Evolutionary conservation across 2,329 filamentous ascomycete species (phyloP).

Genomic region (Claviceps maximensis): DNA sequence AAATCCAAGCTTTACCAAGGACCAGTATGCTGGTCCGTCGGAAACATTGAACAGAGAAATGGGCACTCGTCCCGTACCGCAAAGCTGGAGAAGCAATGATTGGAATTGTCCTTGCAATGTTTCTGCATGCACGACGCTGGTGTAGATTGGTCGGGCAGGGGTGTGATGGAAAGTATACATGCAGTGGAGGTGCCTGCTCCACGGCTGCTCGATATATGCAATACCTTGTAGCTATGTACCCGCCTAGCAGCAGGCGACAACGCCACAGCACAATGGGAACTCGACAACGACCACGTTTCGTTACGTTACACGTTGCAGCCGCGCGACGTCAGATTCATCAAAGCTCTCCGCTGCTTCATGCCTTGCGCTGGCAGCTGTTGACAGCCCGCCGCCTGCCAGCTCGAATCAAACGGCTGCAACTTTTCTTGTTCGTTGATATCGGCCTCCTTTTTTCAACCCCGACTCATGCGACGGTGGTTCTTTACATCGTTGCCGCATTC

Average conservation of each 20-base stretch:
- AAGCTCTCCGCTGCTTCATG: neutral
- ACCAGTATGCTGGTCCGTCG: too few relatives aligned
- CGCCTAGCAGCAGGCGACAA: too few relatives aligned
- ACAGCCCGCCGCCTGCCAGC: neutral
- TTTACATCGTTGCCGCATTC: neutral
- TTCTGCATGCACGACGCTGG: too few relatives aligned
- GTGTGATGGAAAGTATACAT: too few relatives aligned
- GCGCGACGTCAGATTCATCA: constrained; percentile 1
- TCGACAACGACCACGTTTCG: constrained; percentile 1
- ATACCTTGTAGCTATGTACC: neutral
- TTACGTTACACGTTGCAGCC: neutral
- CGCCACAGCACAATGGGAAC: neutral
- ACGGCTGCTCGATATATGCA: too few relatives aligned
- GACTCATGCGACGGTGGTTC: neutral
- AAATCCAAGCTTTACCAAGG: too few relatives aligned
- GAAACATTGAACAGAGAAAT: too few relatives aligned
- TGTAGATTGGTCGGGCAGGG: too few relatives aligned
- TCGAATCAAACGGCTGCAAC: neutral
- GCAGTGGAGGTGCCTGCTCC: too few relatives aligned
- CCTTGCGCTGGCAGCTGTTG: neutral
- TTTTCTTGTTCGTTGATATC: neutral
- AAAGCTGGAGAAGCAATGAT: too few relatives aligned
- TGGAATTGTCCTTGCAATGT: too few relatives aligned
- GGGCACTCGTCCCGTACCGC: too few relatives aligned
- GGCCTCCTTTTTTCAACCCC: neutral